phyloP scores from a whole-genome alignment of 1,284 basidiomycete species.

The Leucoagaricus sp. region DNA sequence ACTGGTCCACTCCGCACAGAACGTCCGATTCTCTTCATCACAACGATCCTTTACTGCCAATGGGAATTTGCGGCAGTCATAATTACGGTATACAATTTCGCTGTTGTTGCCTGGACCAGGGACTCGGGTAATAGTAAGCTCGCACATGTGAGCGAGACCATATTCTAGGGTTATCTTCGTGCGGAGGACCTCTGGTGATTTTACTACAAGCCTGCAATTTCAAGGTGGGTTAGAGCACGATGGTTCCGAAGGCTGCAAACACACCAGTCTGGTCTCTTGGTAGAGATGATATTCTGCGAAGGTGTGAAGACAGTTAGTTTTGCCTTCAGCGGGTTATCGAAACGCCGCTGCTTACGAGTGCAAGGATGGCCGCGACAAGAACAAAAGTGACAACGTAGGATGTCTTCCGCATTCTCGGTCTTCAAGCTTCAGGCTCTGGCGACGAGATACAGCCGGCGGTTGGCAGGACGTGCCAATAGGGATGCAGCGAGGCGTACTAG shows the following conservation, averaged over 20 bases:
- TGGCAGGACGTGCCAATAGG: no score
- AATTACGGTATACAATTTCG: constrained; percentile 52
- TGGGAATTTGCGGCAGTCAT: constrained; percentile 68
- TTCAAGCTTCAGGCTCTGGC: constrained; percentile 6
- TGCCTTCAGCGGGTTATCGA: no score
- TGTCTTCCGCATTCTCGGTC: constrained; percentile 29
- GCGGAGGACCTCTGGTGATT: constrained; percentile 46
- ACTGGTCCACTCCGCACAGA: constrained; percentile 71
- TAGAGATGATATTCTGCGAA: constrained; percentile 57
- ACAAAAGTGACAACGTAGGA: constrained; percentile 28
- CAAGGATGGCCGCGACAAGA: constrained; percentile 25
- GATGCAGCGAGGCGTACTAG: background rate
- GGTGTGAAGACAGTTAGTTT: background rate
- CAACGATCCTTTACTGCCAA: constrained; percentile 59
- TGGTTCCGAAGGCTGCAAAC: constrained; percentile 18
- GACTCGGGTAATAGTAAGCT: constrained; percentile 48
- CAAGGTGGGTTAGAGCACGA: background rate
- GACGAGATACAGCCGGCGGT: no score
- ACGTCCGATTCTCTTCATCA: constrained; percentile 56
- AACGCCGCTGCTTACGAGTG: constrained; percentile 17
- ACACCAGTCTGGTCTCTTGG: constrained; percentile 65
- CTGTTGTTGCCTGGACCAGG: constrained; percentile 47
- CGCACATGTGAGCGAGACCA: constrained; percentile 60
- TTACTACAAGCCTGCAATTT: constrained; percentile 52
- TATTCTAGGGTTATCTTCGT: constrained; percentile 53